A percentile compares a stretch with the other conserved stretches of the same genome.
Conservation (phyloP, 352 stramenopile species). For the Blastocystis sp. region DNA sequence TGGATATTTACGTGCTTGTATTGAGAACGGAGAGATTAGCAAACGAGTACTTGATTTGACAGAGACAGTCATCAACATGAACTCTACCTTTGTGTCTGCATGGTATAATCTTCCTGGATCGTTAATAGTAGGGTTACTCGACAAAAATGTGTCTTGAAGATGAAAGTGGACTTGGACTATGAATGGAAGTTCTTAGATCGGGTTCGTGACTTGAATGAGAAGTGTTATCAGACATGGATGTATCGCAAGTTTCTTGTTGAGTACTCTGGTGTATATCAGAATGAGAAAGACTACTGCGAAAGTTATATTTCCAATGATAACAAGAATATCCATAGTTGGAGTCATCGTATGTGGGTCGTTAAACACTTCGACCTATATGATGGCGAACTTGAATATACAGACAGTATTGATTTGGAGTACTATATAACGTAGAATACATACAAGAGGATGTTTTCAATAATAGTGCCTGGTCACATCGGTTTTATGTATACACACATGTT, state of each 20-base stretch:
- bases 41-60: constrained; percentile 27
- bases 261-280: not conserved
- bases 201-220: not conserved
- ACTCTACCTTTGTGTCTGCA: constrained; percentile 9
- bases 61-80: not conserved
- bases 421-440: constrained; percentile 38
- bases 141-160: constrained; percentile 34
- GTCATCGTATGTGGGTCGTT: constrained; percentile 20
- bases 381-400: constrained; percentile 55
- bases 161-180: not conserved
- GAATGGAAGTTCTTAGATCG: constrained; percentile 42
- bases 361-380: constrained; percentile 18
- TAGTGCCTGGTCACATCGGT: constrained; percentile 55
- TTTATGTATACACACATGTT: constrained; percentile 11
- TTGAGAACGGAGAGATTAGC: constrained; percentile 24
- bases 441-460: constrained; percentile 45
- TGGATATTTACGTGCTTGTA: not conserved
- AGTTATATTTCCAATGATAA: constrained; percentile 40
- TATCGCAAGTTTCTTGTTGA: constrained; percentile 21
- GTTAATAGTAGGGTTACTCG: constrained; percentile 15
- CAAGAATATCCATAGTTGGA: constrained; percentile 66
- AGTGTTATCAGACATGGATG: constrained; percentile 63
- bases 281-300: constrained; percentile 60
- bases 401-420: not conserved
- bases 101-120: not conserved